Base-by-base conservation (phyloP, 2,329 filamentous ascomycete species). In the Phyllosticta citriasiana region DNA sequence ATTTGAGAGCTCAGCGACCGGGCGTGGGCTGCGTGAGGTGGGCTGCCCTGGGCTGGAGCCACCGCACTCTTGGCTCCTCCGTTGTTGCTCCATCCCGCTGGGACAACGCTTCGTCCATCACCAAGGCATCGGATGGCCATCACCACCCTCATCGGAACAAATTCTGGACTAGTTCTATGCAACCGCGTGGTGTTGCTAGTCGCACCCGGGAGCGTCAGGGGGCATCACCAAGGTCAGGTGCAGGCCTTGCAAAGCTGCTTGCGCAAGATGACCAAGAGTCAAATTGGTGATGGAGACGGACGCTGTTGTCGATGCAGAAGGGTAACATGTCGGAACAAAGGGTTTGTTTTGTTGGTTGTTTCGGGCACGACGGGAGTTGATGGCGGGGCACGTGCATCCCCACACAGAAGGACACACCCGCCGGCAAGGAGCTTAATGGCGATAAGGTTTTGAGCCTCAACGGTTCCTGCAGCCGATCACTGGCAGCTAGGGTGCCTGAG, bases 401-500 rank as follows among this genome's bases (percentile, higher is more conserved):
- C 63, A 63, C 57, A 63, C 57, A 61, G 57, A 58, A 55, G 56
- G 60, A 57, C 59, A 40, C 55, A 57, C 59, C 51, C 57, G 51
- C 57, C 55, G 64, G 61, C 63, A 58, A 40, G 58, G 55, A 62
- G 53, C 58, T 62, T 60, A 64, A 62, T 47, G 35, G 53, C 58
- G 57, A 60, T 63, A 63, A 65, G 63, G 57, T 59, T 65, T 63
- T 62, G 55, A 62, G 63, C 63, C 63, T 57, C 63, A 60, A 56
- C 50, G 55, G 64, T 65, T 62, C 64, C 64, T 65, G 64, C 64
- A 62, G 61, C 53, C 56, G 64, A 65, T 65, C 64, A 62, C 61
- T 63, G 63, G 60, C 47, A 61, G 63, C 63, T 64, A 56, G 60
- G 60, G 63, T 62, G 51, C 35, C 60, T 62, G 54, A 58, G 62